phyloP scores from a whole-genome alignment of 148 eudicot genomes.

The Polygonum maritimum region DNA sequence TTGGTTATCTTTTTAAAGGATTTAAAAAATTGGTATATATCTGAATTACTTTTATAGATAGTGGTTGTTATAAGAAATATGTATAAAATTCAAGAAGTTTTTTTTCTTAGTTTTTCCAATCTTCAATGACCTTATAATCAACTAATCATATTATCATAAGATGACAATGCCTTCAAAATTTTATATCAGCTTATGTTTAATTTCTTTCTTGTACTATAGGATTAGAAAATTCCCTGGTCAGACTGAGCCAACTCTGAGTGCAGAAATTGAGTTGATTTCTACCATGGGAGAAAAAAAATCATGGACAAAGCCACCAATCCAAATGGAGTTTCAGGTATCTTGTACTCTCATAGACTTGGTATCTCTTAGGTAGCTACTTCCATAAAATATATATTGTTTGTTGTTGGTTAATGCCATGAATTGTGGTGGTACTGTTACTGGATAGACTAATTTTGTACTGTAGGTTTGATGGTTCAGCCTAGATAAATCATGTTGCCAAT shows the following conservation, averaged over 20 bases:
- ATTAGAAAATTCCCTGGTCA: constrained; percentile 98
- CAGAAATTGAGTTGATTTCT: constrained; percentile 93
- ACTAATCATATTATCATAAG: too few relatives aligned
- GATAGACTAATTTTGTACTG: background rate
- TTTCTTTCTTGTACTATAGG: constrained; percentile 30
- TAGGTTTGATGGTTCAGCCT: background rate
- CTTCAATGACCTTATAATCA: background rate
- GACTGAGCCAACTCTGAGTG: constrained; percentile 95
- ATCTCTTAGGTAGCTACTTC: background rate
- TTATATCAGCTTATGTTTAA: background rate
- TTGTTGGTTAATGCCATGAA: background rate
- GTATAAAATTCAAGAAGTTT: background rate
- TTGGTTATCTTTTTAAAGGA: background rate
- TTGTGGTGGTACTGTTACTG: too few relatives aligned
- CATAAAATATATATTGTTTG: background rate
- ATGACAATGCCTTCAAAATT: background rate
- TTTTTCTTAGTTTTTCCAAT: background rate
- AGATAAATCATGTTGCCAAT: background rate
- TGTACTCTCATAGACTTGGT: background rate
- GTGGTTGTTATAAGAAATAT: background rate
- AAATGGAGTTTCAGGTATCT: constrained; percentile 98
- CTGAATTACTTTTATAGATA: background rate
- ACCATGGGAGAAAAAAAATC: constrained; percentile 95
- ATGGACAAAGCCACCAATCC: constrained; percentile 93
- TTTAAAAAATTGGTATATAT: background rate